Evolutionary conservation across 140 eudicot genomes (phyloP).

Genomic region (Cichorium intybus): DNA sequence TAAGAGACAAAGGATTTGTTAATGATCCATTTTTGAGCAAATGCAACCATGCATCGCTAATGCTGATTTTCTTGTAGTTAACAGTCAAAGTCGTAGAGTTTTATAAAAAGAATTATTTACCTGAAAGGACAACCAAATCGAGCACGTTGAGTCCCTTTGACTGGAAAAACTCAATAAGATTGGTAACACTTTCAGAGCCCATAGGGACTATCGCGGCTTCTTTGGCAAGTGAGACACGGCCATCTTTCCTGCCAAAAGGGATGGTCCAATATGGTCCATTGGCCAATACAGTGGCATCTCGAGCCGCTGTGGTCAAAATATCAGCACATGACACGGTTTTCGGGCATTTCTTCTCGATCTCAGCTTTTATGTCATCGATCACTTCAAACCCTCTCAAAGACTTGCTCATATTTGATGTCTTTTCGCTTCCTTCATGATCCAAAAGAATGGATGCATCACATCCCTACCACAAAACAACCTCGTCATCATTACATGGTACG

Average conservation of each 20-base stretch:
- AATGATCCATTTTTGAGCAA: no score
- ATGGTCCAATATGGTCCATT: conserved; percentile 77
- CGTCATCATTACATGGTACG: not conserved
- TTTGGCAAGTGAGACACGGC: conserved; percentile 55
- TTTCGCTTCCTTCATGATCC: conserved; percentile 74
- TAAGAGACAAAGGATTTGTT: not conserved
- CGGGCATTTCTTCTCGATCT: conserved; percentile 68
- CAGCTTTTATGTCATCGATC: conserved; percentile 72
- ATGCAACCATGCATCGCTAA: no score
- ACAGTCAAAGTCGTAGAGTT: not conserved
- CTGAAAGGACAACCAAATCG: conserved; percentile 86
- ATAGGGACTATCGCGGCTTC: conserved; percentile 62
- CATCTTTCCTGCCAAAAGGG: conserved; percentile 84
- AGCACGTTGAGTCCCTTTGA: conserved; percentile 69
- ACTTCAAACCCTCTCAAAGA: conserved; percentile 72
- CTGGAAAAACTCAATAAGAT: conserved; percentile 69
- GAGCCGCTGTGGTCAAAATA: conserved; percentile 58
- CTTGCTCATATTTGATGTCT: conserved; percentile 53
- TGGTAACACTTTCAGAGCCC: conserved; percentile 68
- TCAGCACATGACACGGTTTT: conserved; percentile 84
- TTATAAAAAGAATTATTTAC: conserved; percentile 14
- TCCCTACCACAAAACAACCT: conserved; percentile 42
- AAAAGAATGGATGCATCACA: conserved; percentile 82
- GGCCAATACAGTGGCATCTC: conserved; percentile 63
- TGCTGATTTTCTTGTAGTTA: not conserved